Conservation (phyloP, 148 eudicot genomes). For the Silene uniflora region DNA sequence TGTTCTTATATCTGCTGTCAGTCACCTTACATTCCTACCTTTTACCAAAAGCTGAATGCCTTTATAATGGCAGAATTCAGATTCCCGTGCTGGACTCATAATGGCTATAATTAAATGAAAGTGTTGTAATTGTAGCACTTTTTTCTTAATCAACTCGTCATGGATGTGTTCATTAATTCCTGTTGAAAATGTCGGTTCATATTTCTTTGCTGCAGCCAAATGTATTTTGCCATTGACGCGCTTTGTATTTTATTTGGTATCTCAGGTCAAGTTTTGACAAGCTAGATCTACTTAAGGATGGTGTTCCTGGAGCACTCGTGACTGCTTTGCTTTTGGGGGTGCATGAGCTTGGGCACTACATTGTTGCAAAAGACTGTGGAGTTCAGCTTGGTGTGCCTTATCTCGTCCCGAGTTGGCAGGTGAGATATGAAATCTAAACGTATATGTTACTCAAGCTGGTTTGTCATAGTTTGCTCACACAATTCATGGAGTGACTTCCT, state of each 20-base stretch:
- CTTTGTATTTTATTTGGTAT: slow-evolving; percentile 18
- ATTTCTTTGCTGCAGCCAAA: not conserved
- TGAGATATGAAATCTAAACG: slow-evolving; percentile 30
- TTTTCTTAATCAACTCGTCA: not conserved
- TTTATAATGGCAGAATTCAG: not conserved
- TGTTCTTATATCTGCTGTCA: slow-evolving; percentile 21
- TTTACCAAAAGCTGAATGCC: not conserved
- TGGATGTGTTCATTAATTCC: not conserved
- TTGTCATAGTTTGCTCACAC: not conserved
- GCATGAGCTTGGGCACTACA: slow-evolving; percentile 86
- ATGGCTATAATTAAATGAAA: not conserved
- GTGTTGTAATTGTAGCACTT: not conserved
- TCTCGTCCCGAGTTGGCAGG: slow-evolving; percentile 99
- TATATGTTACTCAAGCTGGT: not conserved
- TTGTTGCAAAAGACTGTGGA: slow-evolving; percentile 62
- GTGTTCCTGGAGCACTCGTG: slow-evolving; percentile 90
- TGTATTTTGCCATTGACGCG: slow-evolving; percentile 1
- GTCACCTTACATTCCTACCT: not conserved
- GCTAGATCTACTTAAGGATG: slow-evolving; percentile 65
- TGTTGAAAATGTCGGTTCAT: not conserved
- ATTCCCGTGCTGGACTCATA: not conserved
- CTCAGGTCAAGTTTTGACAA: slow-evolving; percentile 83
- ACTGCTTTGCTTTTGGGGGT: slow-evolving; percentile 78
- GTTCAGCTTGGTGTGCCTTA: slow-evolving; percentile 86
- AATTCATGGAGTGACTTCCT: not conserved